Base-by-base conservation (phyloP, 2,329 filamentous ascomycete genomes). In the Microascus cirrosus region DNA sequence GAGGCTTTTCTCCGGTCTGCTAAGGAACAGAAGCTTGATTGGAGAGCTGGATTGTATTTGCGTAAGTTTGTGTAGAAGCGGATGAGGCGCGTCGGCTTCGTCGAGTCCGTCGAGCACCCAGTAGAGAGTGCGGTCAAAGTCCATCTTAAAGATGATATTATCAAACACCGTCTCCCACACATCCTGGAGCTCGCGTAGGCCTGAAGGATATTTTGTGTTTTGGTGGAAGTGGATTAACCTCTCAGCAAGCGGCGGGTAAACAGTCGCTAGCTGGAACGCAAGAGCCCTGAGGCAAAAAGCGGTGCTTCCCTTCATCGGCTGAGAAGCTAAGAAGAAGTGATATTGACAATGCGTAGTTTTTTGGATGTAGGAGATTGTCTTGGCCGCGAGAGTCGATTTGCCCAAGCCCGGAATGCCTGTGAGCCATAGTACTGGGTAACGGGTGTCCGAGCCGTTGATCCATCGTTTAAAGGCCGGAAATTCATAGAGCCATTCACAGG, bases 41-140 rank as follows among this genome's bases (percentile, higher is more conserved):
- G 35, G 25, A 4, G 7, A 25, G 20, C 28, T 35, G 8, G 54
- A 24, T 13, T 28, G 35, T 25, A 55, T 55, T 28, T 48, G 22
- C 10, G 20, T 22, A 2, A 48, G 39, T 8, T 55, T 20, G 36
- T 22, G 35, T 2, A 55, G 13, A 1, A 55, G 24, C 7, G 18
- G 18, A 12, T 48, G 18, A 13, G 54, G 54, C 35, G 54, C 8
- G 24, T 48, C 54, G 2, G 54, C 35, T n/a, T 48, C 54, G 22
- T 55, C 36, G 24, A 55, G n/a, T 15, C 54, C 54, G 22, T 55
- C 54, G 39, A 55, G 15, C 13, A 55, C 54, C 54, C 54, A 55
- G 25, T 45, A 25, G n/a, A 55, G 15, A 2, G 54, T 15, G 7
- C 18, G 24, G 18, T 12, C n/a, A 13, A 55, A 55, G 6, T 55